Evolutionary conservation across 2,329 filamentous ascomycete species (phyloP).

Genomic region (Aspergillus eucalypticola): DNA sequence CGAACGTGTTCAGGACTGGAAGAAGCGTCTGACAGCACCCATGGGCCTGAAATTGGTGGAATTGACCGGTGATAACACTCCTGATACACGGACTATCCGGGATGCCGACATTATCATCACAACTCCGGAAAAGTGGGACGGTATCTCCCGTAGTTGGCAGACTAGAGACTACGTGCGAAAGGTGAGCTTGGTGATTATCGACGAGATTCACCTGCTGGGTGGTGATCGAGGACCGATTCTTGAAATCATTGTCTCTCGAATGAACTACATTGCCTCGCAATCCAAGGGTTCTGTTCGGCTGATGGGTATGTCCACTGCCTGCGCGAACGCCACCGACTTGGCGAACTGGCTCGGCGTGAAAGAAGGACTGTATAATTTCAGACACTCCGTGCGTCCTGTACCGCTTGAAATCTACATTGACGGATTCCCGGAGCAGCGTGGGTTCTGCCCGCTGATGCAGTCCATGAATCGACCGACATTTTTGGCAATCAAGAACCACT

Average conservation of each 20-base stretch:
- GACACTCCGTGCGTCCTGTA: constrained; percentile 93
- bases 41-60: constrained; percentile 91
- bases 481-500: constrained; percentile 93
- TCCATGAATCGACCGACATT: constrained; percentile 99
- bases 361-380: constrained; percentile 93
- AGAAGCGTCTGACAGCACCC: constrained; percentile 73
- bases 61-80: constrained; percentile 95
- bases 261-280: constrained; percentile 98
- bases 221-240: constrained; percentile 95
- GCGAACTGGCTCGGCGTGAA: constrained; percentile 98
- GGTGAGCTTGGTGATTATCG: constrained; percentile 94
- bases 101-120: constrained; percentile 98
- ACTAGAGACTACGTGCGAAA: constrained; percentile 94
- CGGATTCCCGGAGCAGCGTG: constrained; percentile 90
- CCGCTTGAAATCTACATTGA: constrained; percentile 96
- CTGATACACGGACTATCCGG: constrained; percentile 90
- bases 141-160: constrained; percentile 98
- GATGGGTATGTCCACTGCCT: constrained; percentile 98
- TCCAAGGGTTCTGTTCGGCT: constrained; percentile 86
- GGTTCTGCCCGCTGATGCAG: constrained; percentile 97
- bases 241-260: constrained; percentile 88
- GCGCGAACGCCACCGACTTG: constrained; percentile 90
- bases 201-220: constrained; percentile 96
- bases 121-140: constrained; percentile 99
- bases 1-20: constrained; percentile 95